These are phyloP conservation scores for Fonsecaea pugnacius DNA, from an alignment of 2,329 filamentous ascomycete species.

Conservation along the genomic window DNA sequence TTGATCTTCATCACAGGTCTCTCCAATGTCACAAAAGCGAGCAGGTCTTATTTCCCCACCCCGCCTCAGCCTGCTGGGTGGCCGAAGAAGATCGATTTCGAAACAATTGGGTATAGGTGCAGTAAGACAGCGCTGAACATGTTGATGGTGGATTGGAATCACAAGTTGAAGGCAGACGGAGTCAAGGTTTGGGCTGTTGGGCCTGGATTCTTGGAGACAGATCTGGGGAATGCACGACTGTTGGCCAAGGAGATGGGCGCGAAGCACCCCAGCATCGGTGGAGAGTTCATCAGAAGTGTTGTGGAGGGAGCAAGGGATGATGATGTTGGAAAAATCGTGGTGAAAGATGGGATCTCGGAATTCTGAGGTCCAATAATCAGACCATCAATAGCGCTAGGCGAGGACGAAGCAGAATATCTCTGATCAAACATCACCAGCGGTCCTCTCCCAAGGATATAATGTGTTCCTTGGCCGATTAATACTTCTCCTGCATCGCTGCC, in stretches of 20 bases:
- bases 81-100: conserved; percentile 46
- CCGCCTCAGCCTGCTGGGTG: conserved; percentile 45
- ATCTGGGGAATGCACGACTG: conserved; percentile 43
- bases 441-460: not conserved
- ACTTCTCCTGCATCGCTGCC: conserved; percentile 9
- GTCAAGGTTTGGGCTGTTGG: conserved; percentile 56
- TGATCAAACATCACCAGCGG: not conserved
- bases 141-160: conserved; percentile 42
- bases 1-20: conserved; percentile 48
- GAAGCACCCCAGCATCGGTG: conserved; percentile 41
- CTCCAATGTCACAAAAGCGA: conserved; percentile 23
- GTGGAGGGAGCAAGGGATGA: conserved; percentile 39
- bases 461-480: not conserved
- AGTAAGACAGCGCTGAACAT: conserved; percentile 54
- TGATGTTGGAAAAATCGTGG: conserved; percentile 41
- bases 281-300: conserved; percentile 36
- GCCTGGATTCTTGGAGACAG: conserved; percentile 55
- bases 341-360: conserved; percentile 38
- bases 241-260: conserved; percentile 32
- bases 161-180: conserved; percentile 47
- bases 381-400: not conserved
- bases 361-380: conserved; percentile 32
- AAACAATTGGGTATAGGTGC: conserved; percentile 42
- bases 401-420: conserved; percentile 2
- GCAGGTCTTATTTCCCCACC: conserved; percentile 28